A percentile compares a stretch with the other conserved stretches of the same genome.
Conservation (phyloP, 2,329 filamentous ascomycete species). For the Colletotrichum endophyticum region DNA sequence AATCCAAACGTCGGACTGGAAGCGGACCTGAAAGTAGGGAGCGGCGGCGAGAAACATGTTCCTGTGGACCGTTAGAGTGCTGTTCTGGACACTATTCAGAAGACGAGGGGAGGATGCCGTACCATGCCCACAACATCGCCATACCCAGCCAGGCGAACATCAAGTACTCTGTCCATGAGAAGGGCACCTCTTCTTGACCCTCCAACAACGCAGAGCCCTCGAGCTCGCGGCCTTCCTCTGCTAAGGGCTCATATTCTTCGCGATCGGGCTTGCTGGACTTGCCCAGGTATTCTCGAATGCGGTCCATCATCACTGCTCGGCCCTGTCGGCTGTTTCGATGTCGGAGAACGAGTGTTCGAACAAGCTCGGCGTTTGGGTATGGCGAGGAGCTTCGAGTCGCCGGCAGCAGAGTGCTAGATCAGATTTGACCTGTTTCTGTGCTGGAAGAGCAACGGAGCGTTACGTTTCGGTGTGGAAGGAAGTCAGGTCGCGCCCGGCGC, state of each 20-base stretch:
- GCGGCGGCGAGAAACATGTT: constrained; percentile 98
- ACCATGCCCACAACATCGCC: constrained; percentile 98
- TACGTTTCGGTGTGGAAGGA: not conserved
- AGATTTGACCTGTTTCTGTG: not conserved
- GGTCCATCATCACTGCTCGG: constrained; percentile 10
- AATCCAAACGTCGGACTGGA: constrained; percentile 73
- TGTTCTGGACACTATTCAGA: not conserved
- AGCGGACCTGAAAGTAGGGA: constrained; percentile 89
- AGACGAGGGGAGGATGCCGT: constrained; percentile 33
- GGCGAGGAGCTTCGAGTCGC: not conserved
- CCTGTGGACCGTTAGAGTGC: constrained; percentile 51
- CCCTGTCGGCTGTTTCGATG: not conserved
- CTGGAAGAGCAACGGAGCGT: not conserved
- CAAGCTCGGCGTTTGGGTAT: not conserved
- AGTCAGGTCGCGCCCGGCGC: not conserved
- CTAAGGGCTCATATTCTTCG: constrained; percentile 28
- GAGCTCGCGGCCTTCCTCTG: constrained; percentile 27
- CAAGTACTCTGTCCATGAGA: constrained; percentile 86
- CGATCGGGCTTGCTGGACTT: constrained; percentile 9
- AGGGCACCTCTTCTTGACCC: constrained; percentile 52
- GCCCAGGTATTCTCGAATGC: constrained; percentile 14
- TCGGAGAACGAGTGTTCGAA: not conserved
- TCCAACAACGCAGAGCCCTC: constrained; percentile 31
- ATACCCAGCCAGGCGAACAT: constrained; percentile 87
- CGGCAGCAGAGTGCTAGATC: not conserved